These are phyloP conservation scores for Fusarium concolor DNA, from an alignment of 2,329 filamentous ascomycete genomes.

Conservation along the genomic window DNA sequence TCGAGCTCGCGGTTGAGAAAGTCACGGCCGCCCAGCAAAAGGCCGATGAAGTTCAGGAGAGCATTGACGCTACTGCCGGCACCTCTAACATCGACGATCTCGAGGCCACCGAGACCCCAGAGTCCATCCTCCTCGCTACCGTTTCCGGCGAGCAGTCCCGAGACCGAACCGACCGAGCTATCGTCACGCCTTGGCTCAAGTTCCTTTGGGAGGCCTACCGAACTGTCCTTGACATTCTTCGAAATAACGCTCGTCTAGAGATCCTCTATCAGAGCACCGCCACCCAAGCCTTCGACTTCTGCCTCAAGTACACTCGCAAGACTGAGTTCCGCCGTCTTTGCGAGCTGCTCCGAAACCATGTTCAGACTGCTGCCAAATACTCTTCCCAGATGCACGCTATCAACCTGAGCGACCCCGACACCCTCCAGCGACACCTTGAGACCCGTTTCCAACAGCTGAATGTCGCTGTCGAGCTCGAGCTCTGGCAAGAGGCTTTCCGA, in stretches of 20 bases:
- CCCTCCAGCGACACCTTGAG: conserved; percentile 95
- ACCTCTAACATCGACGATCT: conserved; percentile 89
- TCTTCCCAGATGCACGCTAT: conserved; percentile 99
- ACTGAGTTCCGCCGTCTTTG: conserved; percentile 99
- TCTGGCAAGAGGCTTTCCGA: conserved; percentile 99
- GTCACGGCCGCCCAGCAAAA: conserved; percentile 95
- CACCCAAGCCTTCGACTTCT: conserved; percentile 98
- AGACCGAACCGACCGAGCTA: conserved; percentile 96
- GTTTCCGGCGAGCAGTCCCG: conserved; percentile 98
- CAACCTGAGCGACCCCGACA: conserved; percentile 97
- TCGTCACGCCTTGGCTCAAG: conserved; percentile 99
- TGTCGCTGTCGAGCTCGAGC: conserved; percentile 94
- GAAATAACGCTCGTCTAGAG: conserved; percentile 98
- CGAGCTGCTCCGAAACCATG: conserved; percentile 97
- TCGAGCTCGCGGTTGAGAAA: conserved; percentile 95
- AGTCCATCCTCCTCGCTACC: conserved; percentile 96
- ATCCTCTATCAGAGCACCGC: conserved; percentile 98
- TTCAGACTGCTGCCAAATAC: conserved; percentile 99
- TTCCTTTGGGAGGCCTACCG: conserved; percentile 99
- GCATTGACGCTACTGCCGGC: conserved; percentile 75
- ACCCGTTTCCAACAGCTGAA: conserved; percentile 99
- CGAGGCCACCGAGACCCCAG: conserved; percentile 95
- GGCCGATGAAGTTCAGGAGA: conserved; percentile 93
- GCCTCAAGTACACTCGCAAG: conserved; percentile 97
- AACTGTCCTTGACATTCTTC: conserved; percentile 96